Conservation (phyloP, 78 protist genomes). For the Dictyostelium brefeldianum region DNA sequence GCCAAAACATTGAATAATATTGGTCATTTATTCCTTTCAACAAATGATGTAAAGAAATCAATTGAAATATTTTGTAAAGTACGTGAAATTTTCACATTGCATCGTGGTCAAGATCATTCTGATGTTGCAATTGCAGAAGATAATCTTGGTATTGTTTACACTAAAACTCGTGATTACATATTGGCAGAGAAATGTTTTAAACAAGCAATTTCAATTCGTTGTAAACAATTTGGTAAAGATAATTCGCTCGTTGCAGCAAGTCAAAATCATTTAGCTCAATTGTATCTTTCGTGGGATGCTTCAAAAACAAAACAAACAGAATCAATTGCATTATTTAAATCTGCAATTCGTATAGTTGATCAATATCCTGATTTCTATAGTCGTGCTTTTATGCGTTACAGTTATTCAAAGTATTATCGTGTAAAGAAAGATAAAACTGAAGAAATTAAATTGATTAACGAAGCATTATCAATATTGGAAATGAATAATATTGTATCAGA, state of each 20-base stretch:
- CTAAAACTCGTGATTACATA: constrained; percentile 20
- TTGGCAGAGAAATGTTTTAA: constrained; percentile 29
- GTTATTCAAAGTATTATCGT: constrained; percentile 30
- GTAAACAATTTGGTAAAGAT: constrained; percentile 48
- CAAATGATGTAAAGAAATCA: neutral
- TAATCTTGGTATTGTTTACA: constrained; percentile 45
- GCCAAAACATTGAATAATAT: constrained; percentile 74
- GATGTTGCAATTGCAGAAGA: constrained; percentile 55
- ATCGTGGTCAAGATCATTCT: constrained; percentile 35
- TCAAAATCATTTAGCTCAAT: constrained; percentile 41
- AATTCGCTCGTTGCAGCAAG: constrained; percentile 34
- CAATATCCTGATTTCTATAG: constrained; percentile 53
- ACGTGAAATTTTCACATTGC: constrained; percentile 30
- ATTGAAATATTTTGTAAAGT: constrained; percentile 39
- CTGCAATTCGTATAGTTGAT: constrained; percentile 27
- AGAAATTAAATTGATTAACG: constrained; percentile 19
- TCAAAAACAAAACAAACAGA: constrained; percentile 1
- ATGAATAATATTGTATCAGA: constrained; percentile 39
- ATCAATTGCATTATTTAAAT: constrained; percentile 2
- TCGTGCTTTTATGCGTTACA: constrained; percentile 36
- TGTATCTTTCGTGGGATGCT: constrained; percentile 40
- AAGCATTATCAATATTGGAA: constrained; percentile 34
- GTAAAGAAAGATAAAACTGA: constrained; percentile 31
- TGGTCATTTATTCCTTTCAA: constrained; percentile 36
- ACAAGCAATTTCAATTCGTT: constrained; percentile 27